Base-by-base conservation (phyloP, 208 protist species). In the Novymonas esmeraldas region DNA sequence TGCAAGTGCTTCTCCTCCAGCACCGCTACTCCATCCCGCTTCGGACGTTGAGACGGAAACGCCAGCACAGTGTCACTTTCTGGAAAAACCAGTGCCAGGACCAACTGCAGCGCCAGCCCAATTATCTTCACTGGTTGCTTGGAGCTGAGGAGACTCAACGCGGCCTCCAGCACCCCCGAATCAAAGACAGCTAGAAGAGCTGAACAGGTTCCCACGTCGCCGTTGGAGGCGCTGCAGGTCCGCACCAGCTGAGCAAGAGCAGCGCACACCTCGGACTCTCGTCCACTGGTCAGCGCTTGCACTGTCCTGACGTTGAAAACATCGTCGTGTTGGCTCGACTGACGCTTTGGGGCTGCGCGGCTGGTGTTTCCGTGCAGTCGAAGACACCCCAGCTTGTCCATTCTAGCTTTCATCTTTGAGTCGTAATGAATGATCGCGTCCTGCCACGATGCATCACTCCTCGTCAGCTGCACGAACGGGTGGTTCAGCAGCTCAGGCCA, bases 401-500 rank as follows among this genome's bases (percentile, higher is more conserved):
- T 87, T 3, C 90, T 76, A 24, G 88, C 67, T 34, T 93, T 95
- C 86, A 95, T 95, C 48, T 62, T 73, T 16, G 60, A 36, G 54
- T 97, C 86, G 65, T 93, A 80, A 51, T 89, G 64, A 63, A 84
- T 85, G 36, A 92, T 82, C n/a, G 73, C 56, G 31, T 69, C 72
- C 51, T 82, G 74, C 86, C 88, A 94, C 48, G 81, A 77, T 26
- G 60, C 56, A 63, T 97, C 94, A 28, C 78, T 82, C 50, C 81
- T 57, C 2, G 85, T 89, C 60, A 96, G 66, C 24, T 75, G 64
- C 45, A 98, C 90, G 81, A 98, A 98, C 13, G 86, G 85, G 71
- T 98, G 91, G 59, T 84, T 85, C 22, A 95, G 57, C 29, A 98
- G 68, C 34, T 96, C 78, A 28, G 94, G 90, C 97, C 97, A 99